Conservation (phyloP, 495 filamentous ascomycete species). For the Lasiosphaeris hirsuta region DNA sequence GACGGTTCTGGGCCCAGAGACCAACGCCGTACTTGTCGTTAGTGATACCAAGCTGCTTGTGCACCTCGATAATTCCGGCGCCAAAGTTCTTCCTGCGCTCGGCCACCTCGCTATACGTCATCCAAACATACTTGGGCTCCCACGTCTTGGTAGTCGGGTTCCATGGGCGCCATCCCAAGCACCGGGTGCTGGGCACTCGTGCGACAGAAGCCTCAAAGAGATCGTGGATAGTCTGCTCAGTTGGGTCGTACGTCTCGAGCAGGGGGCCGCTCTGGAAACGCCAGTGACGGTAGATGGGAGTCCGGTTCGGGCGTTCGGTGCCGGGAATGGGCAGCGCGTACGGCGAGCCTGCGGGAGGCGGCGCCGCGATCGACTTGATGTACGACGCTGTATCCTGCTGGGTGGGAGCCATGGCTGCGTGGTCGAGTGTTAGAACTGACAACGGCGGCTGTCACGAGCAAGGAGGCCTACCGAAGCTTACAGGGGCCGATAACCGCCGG, state of each 20-base stretch:
- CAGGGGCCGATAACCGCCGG: no score
- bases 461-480: no score
- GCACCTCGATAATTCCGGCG: constrained; percentile 78
- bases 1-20: constrained; percentile 92
- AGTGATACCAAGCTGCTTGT: constrained; percentile 63
- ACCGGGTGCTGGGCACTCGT: constrained; percentile 56
- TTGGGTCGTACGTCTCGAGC: constrained; percentile 69
- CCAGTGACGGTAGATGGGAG: constrained; percentile 79
- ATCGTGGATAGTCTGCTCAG: constrained; percentile 71
- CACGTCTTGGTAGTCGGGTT: constrained; percentile 71
- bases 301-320: constrained; percentile 68
- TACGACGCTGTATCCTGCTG: constrained; percentile 34
- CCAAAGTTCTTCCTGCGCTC: constrained; percentile 80
- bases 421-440: background rate
- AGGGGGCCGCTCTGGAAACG: constrained; percentile 65
- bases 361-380: constrained; percentile 44
- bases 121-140: constrained; percentile 74
- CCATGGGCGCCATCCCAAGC: constrained; percentile 79
- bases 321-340: constrained; percentile 70
- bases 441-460: no score
- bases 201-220: constrained; percentile 68
- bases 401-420: constrained; percentile 31
- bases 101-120: constrained; percentile 77
- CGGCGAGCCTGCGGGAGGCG: constrained; percentile 58
- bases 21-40: constrained; percentile 78